Evolutionary conservation across 179 eudicot species (phyloP), one percentile per base, ranked within the genome.

Genomic region (Corrigiola litoralis): DNA sequence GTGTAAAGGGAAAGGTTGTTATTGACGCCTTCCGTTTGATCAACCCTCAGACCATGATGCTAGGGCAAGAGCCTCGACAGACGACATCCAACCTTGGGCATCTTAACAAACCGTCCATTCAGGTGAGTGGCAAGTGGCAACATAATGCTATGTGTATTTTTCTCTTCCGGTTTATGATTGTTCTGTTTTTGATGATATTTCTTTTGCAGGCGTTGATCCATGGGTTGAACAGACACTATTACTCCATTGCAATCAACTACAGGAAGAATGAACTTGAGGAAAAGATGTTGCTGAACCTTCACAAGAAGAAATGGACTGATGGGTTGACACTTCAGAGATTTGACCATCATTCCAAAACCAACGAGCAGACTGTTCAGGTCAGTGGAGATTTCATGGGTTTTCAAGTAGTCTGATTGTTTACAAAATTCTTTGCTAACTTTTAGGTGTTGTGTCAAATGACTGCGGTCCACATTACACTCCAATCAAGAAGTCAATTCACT

Each of bases 231-330:
- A 80, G 97, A 76, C 97, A 90, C 60, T 90, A 90, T 55, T 87
- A 90, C 76, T 90, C 97, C n/a, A 87, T 90, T 61, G 97, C 97
- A 67, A 90, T 90, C 55, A 90, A 85, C 75, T 90, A 90, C 69
- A 84, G 95, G 71, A 90, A 90, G 82, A 90, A 90, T 72, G 95
- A 90, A 72, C 96, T 89, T 28, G 96, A 90, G 82, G 96, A 90
- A 80, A 90, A 90, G 78, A 90, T 90, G 97, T 65, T 90, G 32
- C 70, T 90, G 67, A 90, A 90, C 63, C 95, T 90, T 65, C 95
- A 90, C 80, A 90, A 90, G 80, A 90, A 87, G 80, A 90, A 90
- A 67, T 90, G 97, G 97, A 85, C 97, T 42, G 97, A 90, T 81
- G 97, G 97, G 29, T 77, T 90, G 74, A 85, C 85, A 23, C 95